A percentile compares a stretch with the other conserved stretches of the same genome.
phyloP scores from a whole-genome alignment of 768 basidiomycete species.

The Phanerochaete carnosa region DNA sequence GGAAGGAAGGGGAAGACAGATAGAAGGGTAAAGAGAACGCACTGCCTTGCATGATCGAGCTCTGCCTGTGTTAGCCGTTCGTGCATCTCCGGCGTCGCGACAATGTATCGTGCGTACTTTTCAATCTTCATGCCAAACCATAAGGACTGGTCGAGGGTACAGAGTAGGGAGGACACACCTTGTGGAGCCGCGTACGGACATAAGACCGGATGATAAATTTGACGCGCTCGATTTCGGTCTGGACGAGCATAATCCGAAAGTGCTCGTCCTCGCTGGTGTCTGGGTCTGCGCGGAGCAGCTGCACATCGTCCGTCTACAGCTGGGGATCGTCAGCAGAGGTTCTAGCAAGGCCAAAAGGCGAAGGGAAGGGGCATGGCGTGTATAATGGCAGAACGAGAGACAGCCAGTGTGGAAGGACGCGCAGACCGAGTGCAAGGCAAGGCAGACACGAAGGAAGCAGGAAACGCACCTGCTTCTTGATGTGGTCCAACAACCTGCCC shows the following conservation, averaged over 20 bases:
- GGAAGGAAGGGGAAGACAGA: background rate
- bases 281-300: conserved; percentile 72
- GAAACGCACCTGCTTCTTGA: conserved; percentile 71
- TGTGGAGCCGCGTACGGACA: conserved; percentile 79
- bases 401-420: no score
- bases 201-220: conserved; percentile 92
- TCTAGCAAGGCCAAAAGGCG: no score
- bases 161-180: conserved; percentile 45
- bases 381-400: no score
- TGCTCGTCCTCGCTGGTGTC: conserved; percentile 90
- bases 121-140: conserved; percentile 54
- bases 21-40: conserved; percentile 20
- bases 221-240: conserved; percentile 92
- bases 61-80: conserved; percentile 81
- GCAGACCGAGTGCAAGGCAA: no score
- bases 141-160: background rate
- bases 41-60: conserved; percentile 77
- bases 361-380: no score
- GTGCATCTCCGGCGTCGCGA: conserved; percentile 66
- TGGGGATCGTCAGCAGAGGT: conserved; percentile 17
- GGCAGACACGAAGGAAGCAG: no score
- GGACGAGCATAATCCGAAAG: conserved; percentile 87
- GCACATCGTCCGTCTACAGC: conserved; percentile 73
- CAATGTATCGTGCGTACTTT: conserved; percentile 79
- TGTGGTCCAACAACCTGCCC: conserved; percentile 64